Evolutionary conservation across 192 early-diverging fungal species (phyloP), one percentile per base, ranked within the genome.

Genomic region (Umbelopsis isabellina): DNA sequence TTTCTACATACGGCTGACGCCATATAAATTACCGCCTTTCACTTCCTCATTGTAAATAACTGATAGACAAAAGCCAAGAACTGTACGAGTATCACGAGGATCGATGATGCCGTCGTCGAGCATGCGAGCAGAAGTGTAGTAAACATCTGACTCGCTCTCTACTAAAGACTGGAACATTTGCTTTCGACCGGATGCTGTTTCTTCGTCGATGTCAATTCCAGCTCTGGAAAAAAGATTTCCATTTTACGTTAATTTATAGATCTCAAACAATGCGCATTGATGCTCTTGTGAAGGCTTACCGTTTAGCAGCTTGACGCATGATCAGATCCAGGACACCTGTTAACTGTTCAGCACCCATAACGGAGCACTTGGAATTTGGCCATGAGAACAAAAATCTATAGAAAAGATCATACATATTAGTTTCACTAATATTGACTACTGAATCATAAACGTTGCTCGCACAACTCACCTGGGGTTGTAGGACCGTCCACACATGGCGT

Each of bases 311-410:
- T 69, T 91, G 85, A 7, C 87, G 73, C 83, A 83, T 85, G n/a
- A 91, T 80, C 49, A 89, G 74, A 77, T 90, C 88, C 55, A 91
- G 76, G n/a, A 91, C 89, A 72, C 87, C 87, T 0, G 81, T 85
- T 72, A 91, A 70, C 73, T 89, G 88, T 25, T 91, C 89, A 37
- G 89, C 79, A 0, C 89, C 89, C 89, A 90, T 89, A 23, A 90
- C 88, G 33, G 85, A 87, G 66, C 88, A 89, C 69, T 79, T 85
- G 23, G 82, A 85, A 71, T 90, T 90, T 2, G 88, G 89, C 80
- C 83, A 90, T n/a, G 85, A 88, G 75, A 90, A 90, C 68, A 90
- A 51, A 78, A 90, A 89, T 45, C 84, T 82, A 71, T 41, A 18
- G 11, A 53, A 41, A 49, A 44, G 27, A 30, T 30, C 1, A 23